Evolutionary conservation across 371 early-diverging fungal genomes (phyloP), one percentile per base, ranked within the genome.

Genomic region (Saksenaea oblongispora): DNA sequence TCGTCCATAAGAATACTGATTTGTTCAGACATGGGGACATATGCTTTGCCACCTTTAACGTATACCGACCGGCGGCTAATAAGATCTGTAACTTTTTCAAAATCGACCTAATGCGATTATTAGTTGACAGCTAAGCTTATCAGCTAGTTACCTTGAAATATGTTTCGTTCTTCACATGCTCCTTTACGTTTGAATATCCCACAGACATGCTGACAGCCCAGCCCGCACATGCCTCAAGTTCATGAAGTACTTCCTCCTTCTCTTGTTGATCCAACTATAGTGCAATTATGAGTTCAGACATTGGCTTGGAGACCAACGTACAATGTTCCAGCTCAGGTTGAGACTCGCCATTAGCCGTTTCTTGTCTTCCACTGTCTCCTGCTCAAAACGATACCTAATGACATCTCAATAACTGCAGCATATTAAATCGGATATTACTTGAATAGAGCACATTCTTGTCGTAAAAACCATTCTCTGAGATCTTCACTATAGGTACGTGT

Each of bases 391-490:
- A 65, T 75, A 76, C 71, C 86, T 76, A 80, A 1, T 22, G 14
- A 31, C 31, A 18, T 24, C 11, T n/a, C 55, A 57, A 24, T 13
- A 66, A n/a, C 56, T 44, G 31, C 17, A 9, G 4, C 41, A 36
- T 31, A 5, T 7, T 34, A 8, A 31, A 11, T 53, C 7, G 28
- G 13, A n/a, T 54, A 61, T 58, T 81, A 86, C 84, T 84, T 88
- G 78, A 98, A 97, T 58, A 97, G 76, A 9, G 83, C 82, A 57
- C 86, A 78, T 69, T 98, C 98, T 64, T 95, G 91, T 56, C 89
- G 86, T 34, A 96, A 60, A 67, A 97, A 93, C 98, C 98, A 98
- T n/a, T 72, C 67, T 35, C 93, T 85, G 58, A 93, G 82, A 47
- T 96, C 95, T 41, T 91, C 92, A 55, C 89, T 90, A 64, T n/a